Base-by-base conservation (phyloP, 805 yeast species). In the Candida taoyuanica region DNA sequence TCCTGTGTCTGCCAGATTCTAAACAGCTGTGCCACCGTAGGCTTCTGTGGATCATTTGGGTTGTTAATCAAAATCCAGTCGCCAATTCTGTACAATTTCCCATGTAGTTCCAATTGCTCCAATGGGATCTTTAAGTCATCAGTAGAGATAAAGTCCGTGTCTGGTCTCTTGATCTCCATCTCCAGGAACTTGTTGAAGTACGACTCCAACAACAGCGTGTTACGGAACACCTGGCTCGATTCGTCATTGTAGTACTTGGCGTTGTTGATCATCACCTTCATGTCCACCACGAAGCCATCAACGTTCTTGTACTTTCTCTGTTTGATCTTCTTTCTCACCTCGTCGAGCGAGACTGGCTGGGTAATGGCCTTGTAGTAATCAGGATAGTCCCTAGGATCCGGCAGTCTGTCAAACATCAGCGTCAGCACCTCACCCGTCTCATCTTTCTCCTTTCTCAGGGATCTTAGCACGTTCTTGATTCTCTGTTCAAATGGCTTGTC, bases 21-120 rank as follows among this genome's bases (percentile, higher is more conserved):
- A 66, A 91, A 93, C 20, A 93, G 76, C 62, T 93, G 98, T 13
- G 94, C 96, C 25, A 88, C 85, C 16, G 89, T 89, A 13, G 98
- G 98, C 59, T 85, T 85, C 20, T 80, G 72, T 3, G 83, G 78
- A 62, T 91, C 97, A 60, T 88, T 89, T 15, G 88, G 87, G 57
- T 93, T 93, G 48, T 75, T 74, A 40, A 93, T 70, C 46, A 89
- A 74, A 13, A 91, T 86, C 98, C 98, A 93, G 60, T 89, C 96
- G 46, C 98, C 98, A 32, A 93, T 87, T 46, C 74, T 74, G 64
- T 84, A 93, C 5, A 69, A 67, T 48, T 77, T 79, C 3, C 88
- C 93, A 48, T 80, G 73, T 29, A 81, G 74, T 36, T 77, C 81
- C 29, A 86, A 73, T 36, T 76, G 74, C 56, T 89, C 95, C 41